Conservation (phyloP, 306 rosid species). For the Biancaea sappan region DNA sequence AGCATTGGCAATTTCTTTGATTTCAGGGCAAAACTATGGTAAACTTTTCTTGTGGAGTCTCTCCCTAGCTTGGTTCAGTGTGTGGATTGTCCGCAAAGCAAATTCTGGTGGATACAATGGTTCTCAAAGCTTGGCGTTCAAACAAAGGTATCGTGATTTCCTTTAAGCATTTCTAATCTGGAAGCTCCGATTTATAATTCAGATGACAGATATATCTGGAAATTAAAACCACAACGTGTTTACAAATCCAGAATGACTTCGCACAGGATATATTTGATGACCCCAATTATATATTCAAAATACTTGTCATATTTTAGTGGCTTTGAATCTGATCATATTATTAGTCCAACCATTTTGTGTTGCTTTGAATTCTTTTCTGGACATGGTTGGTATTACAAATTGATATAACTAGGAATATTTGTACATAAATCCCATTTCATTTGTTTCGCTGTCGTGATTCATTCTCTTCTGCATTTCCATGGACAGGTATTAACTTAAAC, state of each 20-base stretch:
- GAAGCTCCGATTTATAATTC: conserved; percentile 27
- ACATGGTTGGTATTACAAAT: background rate
- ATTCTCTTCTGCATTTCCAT: background rate
- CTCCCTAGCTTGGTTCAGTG: conserved; percentile 14
- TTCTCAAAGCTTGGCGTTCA: conserved; percentile 43
- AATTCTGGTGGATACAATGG: conserved; percentile 33
- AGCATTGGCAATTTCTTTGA: conserved; percentile 23
- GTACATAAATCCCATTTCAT: background rate
- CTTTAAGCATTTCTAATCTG: conserved; percentile 24
- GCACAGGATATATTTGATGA: background rate
- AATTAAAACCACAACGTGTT: background rate
- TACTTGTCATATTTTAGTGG: background rate
- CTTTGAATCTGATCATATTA: background rate
- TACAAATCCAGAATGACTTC: background rate
- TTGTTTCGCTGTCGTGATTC: background rate
- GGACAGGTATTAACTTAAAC: background rate
- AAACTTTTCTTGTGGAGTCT: conserved; percentile 22
- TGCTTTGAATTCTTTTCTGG: background rate
- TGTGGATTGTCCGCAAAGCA: conserved; percentile 46
- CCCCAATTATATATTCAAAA: background rate
- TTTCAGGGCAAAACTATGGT: conserved; percentile 33
- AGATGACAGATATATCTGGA: background rate
- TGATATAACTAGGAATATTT: background rate
- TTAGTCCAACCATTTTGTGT: background rate
- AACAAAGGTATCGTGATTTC: conserved; percentile 38